Evolutionary conservation across 108 stramenopile genomes (phyloP).

Genomic region (Cyclotella choctawhatcheeana): DNA sequence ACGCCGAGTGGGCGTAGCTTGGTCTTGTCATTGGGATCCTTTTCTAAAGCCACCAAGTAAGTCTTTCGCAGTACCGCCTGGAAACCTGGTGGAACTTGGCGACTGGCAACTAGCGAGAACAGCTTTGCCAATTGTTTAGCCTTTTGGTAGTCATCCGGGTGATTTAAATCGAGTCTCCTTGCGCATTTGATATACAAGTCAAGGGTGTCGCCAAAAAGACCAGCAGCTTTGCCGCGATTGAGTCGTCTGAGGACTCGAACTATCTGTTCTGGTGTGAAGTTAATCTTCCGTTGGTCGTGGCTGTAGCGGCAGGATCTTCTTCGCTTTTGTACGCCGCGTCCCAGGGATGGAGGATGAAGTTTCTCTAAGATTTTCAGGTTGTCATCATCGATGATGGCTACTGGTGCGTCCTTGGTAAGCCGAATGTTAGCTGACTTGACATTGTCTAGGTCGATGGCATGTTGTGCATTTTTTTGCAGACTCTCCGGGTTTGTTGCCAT

Average conservation of each 20-base stretch:
- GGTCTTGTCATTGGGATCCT: background rate
- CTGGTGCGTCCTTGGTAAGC: background rate
- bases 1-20: constrained; percentile 25
- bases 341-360: background rate
- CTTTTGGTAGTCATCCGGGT: background rate
- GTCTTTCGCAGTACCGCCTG: background rate
- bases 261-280: background rate
- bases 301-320: background rate
- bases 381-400: background rate
- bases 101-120: background rate
- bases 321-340: background rate
- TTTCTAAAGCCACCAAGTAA: background rate
- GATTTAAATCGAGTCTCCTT: background rate
- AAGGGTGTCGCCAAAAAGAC: background rate
- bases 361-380: background rate
- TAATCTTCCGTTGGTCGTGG: background rate
- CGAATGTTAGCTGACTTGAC: background rate
- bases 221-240: background rate
- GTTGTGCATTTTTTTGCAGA: background rate
- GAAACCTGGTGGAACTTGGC: background rate
- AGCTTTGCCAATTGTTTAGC: background rate
- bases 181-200: background rate
- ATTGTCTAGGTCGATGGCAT: background rate
- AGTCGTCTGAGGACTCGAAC: background rate
- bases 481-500: background rate